phyloP scores from a whole-genome alignment of 2,329 filamentous ascomycete species.

The Scedosporium minutisporum region DNA sequence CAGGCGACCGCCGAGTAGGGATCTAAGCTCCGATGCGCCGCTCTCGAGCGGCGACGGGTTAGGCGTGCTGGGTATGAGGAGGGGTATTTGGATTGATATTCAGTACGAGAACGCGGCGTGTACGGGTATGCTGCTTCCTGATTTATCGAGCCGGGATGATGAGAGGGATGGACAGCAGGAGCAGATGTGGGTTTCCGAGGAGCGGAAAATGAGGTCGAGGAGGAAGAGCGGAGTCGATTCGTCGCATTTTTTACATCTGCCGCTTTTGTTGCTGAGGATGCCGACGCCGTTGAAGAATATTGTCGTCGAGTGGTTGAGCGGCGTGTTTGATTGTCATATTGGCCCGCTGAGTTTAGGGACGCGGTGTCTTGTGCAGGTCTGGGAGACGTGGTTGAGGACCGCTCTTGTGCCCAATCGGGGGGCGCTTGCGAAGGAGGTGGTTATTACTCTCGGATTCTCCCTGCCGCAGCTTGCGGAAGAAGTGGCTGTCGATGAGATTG shows the following conservation, averaged over 20 bases:
- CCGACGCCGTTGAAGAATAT: slow-evolving; percentile 40
- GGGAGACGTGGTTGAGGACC: slow-evolving; percentile 41
- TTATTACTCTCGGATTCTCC: slow-evolving; percentile 42
- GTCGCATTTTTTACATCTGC: slow-evolving; percentile 34
- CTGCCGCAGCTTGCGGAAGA: slow-evolving; percentile 18
- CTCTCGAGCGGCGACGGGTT: slow-evolving; percentile 6
- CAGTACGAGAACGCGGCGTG: slow-evolving; percentile 44
- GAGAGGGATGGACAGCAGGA: neutral
- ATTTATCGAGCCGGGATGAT: slow-evolving; percentile 8
- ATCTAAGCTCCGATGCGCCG: slow-evolving; percentile 7
- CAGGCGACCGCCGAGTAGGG: slow-evolving; percentile 2
- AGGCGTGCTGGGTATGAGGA: neutral
- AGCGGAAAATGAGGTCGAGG: neutral
- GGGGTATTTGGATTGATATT: slow-evolving; percentile 35
- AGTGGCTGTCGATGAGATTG: slow-evolving; percentile 9
- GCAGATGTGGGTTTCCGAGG: neutral
- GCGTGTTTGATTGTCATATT: slow-evolving; percentile 47
- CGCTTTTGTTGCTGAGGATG: slow-evolving; percentile 46
- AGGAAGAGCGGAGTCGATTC: neutral
- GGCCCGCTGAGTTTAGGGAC: slow-evolving; percentile 40
- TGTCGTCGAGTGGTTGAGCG: slow-evolving; percentile 40
- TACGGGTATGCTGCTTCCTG: slow-evolving; percentile 39
- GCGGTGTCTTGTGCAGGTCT: slow-evolving; percentile 35
- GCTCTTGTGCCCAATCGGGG: slow-evolving; percentile 22
- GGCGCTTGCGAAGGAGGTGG: slow-evolving; percentile 32